Evolutionary conservation across 345 rosid species (phyloP).

Genomic region (Boechera divaricarpa): DNA sequence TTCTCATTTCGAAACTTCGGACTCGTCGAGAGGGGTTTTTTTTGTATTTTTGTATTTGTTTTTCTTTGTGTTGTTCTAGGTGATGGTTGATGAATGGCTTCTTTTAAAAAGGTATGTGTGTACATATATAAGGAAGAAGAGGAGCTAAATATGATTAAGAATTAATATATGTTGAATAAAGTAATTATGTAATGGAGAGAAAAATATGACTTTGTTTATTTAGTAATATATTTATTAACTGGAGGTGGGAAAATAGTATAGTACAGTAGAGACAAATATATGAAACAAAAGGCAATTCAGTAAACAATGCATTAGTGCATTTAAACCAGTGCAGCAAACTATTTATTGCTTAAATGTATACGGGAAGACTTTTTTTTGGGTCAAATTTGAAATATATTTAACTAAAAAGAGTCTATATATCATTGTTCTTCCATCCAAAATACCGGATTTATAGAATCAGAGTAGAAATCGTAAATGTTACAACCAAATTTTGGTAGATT

Average conservation of each 20-base stretch:
- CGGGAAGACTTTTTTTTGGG: not conserved
- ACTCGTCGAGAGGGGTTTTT: conserved; percentile 17
- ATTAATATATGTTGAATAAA: conserved; percentile 24
- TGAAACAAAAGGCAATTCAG: conserved; percentile 34
- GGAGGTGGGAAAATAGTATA: conserved; percentile 13
- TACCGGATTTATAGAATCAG: too few relatives aligned
- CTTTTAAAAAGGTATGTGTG: conserved; percentile 1
- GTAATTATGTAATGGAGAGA: conserved; percentile 28
- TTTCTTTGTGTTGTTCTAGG: conserved; percentile 24
- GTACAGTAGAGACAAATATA: conserved; percentile 34
- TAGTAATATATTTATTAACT: conserved; percentile 7
- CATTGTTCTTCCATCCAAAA: too few relatives aligned
- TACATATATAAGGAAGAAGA: conserved; percentile 17
- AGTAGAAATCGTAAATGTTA: too few relatives aligned
- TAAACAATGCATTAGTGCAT: conserved; percentile 32
- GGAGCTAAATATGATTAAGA: conserved; percentile 19
- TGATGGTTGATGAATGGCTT: conserved; percentile 33
- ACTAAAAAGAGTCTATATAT: too few relatives aligned
- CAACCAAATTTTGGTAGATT: too few relatives aligned
- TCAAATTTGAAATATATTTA: too few relatives aligned
- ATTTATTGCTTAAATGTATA: conserved; percentile 25
- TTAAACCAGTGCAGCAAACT: conserved; percentile 21
- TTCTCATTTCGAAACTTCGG: conserved; percentile 34
- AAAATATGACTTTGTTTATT: not conserved
- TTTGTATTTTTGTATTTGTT: not conserved